Conservation (phyloP, 495 filamentous ascomycete genomes). For the Xylaria sp. region DNA sequence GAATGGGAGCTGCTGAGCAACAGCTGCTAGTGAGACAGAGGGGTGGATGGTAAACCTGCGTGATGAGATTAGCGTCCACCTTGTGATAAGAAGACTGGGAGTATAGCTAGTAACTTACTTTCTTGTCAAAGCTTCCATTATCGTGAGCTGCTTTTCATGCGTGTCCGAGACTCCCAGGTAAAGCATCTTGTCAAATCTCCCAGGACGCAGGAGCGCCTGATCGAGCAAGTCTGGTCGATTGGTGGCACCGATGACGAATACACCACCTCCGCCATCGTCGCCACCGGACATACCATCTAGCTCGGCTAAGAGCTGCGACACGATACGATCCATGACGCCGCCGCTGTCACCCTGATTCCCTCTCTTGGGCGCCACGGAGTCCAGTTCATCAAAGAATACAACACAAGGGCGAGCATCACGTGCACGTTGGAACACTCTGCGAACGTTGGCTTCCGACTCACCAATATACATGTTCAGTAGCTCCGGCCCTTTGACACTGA, state of each 20-base stretch:
- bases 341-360: conserved; percentile 98
- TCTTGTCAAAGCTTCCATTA: conserved; percentile 90
- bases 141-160: conserved; percentile 93
- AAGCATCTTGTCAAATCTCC: conserved; percentile 98
- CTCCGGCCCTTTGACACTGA: conserved; percentile 97
- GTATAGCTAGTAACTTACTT: conserved; percentile 64
- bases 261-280: conserved; percentile 79
- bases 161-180: conserved; percentile 96
- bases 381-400: conserved; percentile 98
- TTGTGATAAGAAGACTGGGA: background rate
- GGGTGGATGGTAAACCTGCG: conserved; percentile 80
- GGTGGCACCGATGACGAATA: conserved; percentile 97
- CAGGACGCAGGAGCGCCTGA: conserved; percentile 86
- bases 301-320: conserved; percentile 93
- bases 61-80: conserved; percentile 25
- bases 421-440: conserved; percentile 93
- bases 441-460: conserved; percentile 97
- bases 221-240: conserved; percentile 95
- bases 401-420: conserved; percentile 96
- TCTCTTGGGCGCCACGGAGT: conserved; percentile 95
- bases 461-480: conserved; percentile 99
- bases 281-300: conserved; percentile 97
- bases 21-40: conserved; percentile 71
- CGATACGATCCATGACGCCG: conserved; percentile 98
- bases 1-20: conserved; percentile 84